Conservation (phyloP, 169 alveolate genomes). For the Cystoisospora suis region DNA sequence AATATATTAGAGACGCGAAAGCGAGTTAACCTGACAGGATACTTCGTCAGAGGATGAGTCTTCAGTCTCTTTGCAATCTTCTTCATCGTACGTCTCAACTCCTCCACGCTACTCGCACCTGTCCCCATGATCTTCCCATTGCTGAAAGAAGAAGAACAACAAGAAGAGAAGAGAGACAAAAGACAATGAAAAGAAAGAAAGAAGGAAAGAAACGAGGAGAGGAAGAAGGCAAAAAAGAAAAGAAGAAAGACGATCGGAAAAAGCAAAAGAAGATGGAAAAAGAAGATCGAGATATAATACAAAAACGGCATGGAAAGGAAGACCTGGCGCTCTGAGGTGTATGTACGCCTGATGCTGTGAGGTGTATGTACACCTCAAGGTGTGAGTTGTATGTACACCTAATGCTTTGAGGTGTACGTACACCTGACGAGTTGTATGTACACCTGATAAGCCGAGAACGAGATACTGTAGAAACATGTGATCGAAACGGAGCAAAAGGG, state of each 20-base stretch:
- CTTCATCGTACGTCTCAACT: constrained; percentile 25
- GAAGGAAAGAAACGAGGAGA: neutral
- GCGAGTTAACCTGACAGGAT: neutral
- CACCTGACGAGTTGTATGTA: no score
- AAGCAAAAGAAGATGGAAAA: neutral
- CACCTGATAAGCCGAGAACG: no score
- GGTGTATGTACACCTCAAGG: no score
- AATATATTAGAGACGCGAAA: constrained; percentile 39
- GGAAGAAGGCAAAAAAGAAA: neutral
- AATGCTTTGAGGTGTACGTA: no score
- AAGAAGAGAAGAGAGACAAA: neutral
- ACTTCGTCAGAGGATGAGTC: neutral
- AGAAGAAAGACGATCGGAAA: no score
- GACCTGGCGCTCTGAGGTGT: no score
- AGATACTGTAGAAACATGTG: no score
- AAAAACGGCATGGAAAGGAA: neutral
- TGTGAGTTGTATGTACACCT: no score
- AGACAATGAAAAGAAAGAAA: neutral
- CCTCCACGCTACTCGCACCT: constrained; percentile 31
- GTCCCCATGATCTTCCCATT: constrained; percentile 48
- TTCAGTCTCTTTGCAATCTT: constrained; percentile 37
- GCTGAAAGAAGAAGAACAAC: neutral
- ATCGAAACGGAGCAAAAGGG: no score
- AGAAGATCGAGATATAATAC: neutral
- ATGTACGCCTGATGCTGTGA: no score